These are phyloP conservation scores for Trichophyton schoenleinii DNA, from an alignment of 2,329 filamentous ascomycete species.

Conservation along the genomic window DNA sequence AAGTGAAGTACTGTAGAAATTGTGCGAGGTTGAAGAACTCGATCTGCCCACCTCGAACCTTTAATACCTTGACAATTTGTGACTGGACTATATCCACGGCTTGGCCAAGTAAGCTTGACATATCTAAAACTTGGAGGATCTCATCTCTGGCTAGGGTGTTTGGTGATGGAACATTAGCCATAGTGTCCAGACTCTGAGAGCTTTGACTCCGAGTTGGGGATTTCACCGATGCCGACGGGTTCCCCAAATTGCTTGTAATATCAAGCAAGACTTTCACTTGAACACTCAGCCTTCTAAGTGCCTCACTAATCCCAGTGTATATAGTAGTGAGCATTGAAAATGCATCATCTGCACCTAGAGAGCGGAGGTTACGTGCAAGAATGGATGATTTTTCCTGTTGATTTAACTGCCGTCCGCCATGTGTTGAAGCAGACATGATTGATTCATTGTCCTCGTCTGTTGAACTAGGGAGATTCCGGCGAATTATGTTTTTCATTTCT, in stretches of 20 bases:
- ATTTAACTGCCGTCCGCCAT: conserved; percentile 53
- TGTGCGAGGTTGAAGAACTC: conserved; percentile 42
- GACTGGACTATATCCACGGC: conserved; percentile 55
- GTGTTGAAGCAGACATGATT: conserved; percentile 72
- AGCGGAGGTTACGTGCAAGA: conserved; percentile 73
- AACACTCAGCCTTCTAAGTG: conserved; percentile 68
- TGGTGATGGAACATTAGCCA: conserved; percentile 19
- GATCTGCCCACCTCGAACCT: conserved; percentile 50
- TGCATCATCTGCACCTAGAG: conserved; percentile 69
- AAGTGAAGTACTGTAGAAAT: conserved; percentile 50
- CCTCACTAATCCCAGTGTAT: conserved; percentile 80
- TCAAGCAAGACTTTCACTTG: conserved; percentile 94
- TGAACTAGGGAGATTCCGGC: conserved; percentile 75
- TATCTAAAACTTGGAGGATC: conserved; percentile 50
- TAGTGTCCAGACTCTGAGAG: conserved; percentile 32
- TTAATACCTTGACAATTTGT: conserved; percentile 52
- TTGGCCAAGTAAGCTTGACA: conserved; percentile 53
- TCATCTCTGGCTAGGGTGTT: conserved; percentile 41
- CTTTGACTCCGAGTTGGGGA: conserved; percentile 38
- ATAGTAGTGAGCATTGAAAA: conserved; percentile 71
- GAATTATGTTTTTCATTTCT: conserved; percentile 76
- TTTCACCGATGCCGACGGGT: conserved; percentile 14
- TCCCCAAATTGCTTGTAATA: conserved; percentile 52
- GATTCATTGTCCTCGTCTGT: conserved; percentile 90
- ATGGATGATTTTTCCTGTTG: conserved; percentile 85